These are phyloP conservation scores for Bothriochloa decipiens DNA, from an alignment of 176 grass and related monocot species.

Conservation along the genomic window DNA sequence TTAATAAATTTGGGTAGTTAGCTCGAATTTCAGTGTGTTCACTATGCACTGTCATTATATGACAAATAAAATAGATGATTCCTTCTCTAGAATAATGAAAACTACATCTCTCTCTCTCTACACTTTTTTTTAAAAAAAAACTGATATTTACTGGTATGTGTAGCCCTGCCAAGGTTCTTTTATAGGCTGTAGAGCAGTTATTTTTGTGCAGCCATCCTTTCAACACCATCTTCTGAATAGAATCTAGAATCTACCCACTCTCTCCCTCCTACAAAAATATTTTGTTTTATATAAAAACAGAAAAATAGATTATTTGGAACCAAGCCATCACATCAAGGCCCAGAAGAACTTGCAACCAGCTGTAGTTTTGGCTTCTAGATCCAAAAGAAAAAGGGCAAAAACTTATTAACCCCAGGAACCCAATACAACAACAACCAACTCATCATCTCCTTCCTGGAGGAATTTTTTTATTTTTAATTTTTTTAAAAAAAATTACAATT, in stretches of 20 bases:
- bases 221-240: neutral
- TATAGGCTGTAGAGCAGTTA: neutral
- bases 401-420: neutral
- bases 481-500: too few species aligned
- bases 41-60: neutral
- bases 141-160: neutral
- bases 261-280: neutral
- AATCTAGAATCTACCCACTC: neutral
- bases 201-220: neutral
- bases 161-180: neutral
- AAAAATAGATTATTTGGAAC: neutral
- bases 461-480: too few species aligned
- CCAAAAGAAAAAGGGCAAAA: neutral
- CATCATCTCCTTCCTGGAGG: constrained; percentile 35
- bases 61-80: neutral
- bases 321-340: neutral
- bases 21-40: neutral
- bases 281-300: neutral
- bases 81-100: neutral
- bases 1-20: neutral
- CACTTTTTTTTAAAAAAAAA: neutral
- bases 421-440: constrained; percentile 52
- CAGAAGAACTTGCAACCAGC: neutral
- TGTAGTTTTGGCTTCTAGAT: neutral
- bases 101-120: neutral